phyloP scores from a whole-genome alignment of 768 basidiomycete species.

The Antrodiella citrinella region DNA sequence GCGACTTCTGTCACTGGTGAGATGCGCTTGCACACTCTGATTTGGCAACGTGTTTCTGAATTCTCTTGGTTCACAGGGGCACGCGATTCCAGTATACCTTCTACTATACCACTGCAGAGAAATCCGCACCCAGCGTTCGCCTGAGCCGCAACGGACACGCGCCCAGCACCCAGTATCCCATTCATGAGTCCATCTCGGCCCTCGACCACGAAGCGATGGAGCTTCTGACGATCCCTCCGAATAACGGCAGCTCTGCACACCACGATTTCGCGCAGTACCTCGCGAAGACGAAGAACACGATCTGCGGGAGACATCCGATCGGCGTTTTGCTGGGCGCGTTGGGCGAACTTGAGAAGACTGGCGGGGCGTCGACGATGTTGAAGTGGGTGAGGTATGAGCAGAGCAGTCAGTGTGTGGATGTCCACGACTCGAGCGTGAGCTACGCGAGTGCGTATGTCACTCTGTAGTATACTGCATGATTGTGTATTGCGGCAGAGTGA shows the following conservation, averaged over 20 bases:
- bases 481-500: constrained; percentile 1
- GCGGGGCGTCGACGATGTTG: constrained; percentile 31
- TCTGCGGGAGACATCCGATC: constrained; percentile 95
- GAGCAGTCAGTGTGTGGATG: constrained; percentile 63
- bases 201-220: constrained; percentile 87
- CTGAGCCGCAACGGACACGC: constrained; percentile 33
- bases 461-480: constrained; percentile 30
- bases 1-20: constrained; percentile 98
- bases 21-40: too few species aligned
- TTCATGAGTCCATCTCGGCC: constrained; percentile 73
- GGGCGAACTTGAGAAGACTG: constrained; percentile 39
- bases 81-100: constrained; percentile 79
- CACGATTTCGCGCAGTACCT: constrained; percentile 60
- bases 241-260: constrained; percentile 49
- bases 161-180: constrained; percentile 45
- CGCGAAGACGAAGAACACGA: constrained; percentile 79
- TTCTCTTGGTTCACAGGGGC: constrained; percentile 64
- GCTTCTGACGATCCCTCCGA: constrained; percentile 49
- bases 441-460: constrained; percentile 87
- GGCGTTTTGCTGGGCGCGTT: constrained; percentile 84
- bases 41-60: too few species aligned
- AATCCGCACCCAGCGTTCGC: constrained; percentile 37
- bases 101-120: constrained; percentile 61
- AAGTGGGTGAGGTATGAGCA: constrained; percentile 93
- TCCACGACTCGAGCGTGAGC: constrained; percentile 86